phyloP scores from a whole-genome alignment of 805 yeast genomes.

The Lipomyces yamadae region DNA sequence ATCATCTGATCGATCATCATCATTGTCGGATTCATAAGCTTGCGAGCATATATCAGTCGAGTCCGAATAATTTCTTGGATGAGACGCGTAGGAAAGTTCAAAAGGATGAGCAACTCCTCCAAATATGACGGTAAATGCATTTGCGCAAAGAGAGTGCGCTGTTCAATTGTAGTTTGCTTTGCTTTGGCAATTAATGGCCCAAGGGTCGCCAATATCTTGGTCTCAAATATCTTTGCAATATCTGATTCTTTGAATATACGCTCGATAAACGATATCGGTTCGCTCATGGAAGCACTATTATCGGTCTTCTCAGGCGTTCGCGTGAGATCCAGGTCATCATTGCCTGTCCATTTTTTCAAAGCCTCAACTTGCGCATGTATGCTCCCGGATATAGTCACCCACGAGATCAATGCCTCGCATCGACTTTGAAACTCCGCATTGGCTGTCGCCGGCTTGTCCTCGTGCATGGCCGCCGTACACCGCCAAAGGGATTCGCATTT shows the following conservation, averaged over 20 bases:
- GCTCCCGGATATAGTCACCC: conserved; percentile 77
- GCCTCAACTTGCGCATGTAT: conserved; percentile 65
- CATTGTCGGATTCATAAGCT: conserved; percentile 82
- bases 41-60: conserved; percentile 76
- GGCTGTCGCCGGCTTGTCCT: conserved; percentile 74
- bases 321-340: conserved; percentile 71
- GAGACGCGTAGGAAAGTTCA: conserved; percentile 76
- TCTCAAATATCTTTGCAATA: conserved; percentile 59
- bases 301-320: conserved; percentile 45
- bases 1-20: conserved; percentile 96
- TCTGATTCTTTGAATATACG: conserved; percentile 70
- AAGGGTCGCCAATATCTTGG: conserved; percentile 67
- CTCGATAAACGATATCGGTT: conserved; percentile 78
- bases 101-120: conserved; percentile 64
- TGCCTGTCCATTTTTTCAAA: conserved; percentile 81
- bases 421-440: conserved; percentile 65
- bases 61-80: conserved; percentile 78
- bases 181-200: conserved; percentile 85
- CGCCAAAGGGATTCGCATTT: conserved; percentile 79
- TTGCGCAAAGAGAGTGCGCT: conserved; percentile 63
- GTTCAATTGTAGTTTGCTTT: conserved; percentile 68
- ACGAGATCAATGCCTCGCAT: conserved; percentile 78
- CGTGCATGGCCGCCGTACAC: conserved; percentile 73
- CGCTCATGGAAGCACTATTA: conserved; percentile 54
- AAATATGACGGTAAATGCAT: conserved; percentile 76